Evolutionary conservation across 192 early-diverging fungal genomes (phyloP).

Genomic region (Backusella australiensis): DNA sequence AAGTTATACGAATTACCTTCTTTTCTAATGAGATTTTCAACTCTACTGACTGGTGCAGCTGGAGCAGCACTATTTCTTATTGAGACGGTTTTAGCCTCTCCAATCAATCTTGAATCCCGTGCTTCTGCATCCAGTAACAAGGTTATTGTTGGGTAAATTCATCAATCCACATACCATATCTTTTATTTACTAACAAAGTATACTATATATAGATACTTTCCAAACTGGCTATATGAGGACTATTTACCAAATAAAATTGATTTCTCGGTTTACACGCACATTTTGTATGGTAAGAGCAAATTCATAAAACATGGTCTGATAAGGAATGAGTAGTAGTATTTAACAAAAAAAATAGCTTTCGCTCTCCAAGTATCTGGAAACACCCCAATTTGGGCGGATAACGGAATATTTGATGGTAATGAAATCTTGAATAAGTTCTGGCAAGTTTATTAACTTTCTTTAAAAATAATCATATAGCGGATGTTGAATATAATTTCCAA

Average conservation of each 20-base stretch:
- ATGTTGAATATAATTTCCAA: constrained; percentile 35
- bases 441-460: not conserved
- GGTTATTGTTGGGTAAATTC: constrained; percentile 20
- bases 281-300: constrained; percentile 48
- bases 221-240: constrained; percentile 15
- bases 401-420: constrained; percentile 17
- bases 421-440: not conserved
- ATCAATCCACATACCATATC: not conserved
- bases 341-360: constrained; percentile 42
- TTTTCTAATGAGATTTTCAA: constrained; percentile 10
- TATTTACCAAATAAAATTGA: constrained; percentile 31
- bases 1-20: not conserved
- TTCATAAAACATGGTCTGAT: not conserved
- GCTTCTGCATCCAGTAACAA: constrained; percentile 6
- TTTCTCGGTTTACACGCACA: constrained; percentile 60
- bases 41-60: constrained; percentile 11
- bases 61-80: constrained; percentile 14
- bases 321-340: not conserved
- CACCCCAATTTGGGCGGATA: constrained; percentile 32
- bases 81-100: not conserved
- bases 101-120: not conserved
- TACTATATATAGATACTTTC: constrained; percentile 16
- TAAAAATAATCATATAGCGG: not conserved
- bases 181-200: not conserved
- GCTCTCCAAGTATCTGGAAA: constrained; percentile 43